Percentiles rank a stretch among this genome's conserved stretches.
Evolutionary conservation across 176 grass and related monocot genomes (phyloP).

Genomic region (Zizania latifolia): DNA sequence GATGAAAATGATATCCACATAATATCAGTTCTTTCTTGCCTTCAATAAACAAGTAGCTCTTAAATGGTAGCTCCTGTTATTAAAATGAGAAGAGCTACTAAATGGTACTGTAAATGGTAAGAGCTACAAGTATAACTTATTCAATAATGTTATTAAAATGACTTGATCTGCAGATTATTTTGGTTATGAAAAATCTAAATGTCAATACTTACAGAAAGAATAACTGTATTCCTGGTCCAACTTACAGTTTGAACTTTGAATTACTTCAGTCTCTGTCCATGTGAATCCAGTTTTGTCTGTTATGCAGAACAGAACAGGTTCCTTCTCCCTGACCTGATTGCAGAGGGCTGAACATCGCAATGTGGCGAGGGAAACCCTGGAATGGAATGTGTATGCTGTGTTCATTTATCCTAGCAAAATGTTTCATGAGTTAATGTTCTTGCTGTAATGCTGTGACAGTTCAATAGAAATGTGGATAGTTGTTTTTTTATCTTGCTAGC

Average conservation of each 20-base stretch:
- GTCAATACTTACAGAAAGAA: neutral
- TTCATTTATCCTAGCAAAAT: neutral
- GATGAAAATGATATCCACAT: neutral
- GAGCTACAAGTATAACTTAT: neutral
- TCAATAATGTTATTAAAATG: neutral
- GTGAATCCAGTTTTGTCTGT: neutral
- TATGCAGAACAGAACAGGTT: neutral
- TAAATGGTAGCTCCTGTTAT: too few species aligned
- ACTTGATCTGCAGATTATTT: neutral
- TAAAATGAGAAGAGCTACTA: too few species aligned
- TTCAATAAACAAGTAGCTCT: neutral
- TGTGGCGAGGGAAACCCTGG: neutral
- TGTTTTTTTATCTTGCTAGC: neutral
- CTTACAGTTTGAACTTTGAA: neutral
- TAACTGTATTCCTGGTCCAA: neutral
- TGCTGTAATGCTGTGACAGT: neutral
- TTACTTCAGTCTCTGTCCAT: neutral
- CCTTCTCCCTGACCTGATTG: neutral
- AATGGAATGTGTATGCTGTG: neutral
- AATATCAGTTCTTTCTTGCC: neutral
- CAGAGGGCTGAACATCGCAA: neutral
- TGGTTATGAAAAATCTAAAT: neutral
- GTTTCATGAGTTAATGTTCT: neutral
- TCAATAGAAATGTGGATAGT: constrained; percentile 13
- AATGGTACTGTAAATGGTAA: too few species aligned